Evolutionary conservation across 495 filamentous ascomycete species (phyloP), one percentile per base, ranked within the genome.

Genomic region (Arthonia radiata): DNA sequence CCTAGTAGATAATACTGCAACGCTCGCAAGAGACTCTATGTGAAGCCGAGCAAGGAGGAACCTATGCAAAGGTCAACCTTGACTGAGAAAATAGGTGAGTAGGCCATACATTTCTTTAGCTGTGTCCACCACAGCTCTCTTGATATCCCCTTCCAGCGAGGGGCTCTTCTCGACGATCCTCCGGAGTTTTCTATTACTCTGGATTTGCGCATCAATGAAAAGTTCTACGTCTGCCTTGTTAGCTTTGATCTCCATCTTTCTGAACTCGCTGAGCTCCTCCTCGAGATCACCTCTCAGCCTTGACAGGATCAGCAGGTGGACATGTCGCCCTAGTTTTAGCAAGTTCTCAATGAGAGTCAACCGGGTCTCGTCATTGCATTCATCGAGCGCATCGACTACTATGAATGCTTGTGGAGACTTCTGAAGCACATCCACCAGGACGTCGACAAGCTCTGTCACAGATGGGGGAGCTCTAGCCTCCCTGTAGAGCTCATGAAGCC

Each of bases 21-120:
- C 27, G 22, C 18, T 24, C 3, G 13, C 27, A 4, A 34, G 15
- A 11, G 31, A 29, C 18, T 34, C 31, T 4, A 34, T 11, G 16
- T 34, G 31, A 4, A 34, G 15, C 4, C 18, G 16, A 9, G 27
- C 31, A n/a, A 34, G 27, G 11, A 29, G 19, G 18, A 34, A 33
- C 29, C 29, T 31, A 5, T 28, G n/a, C n/a, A n/a, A n/a, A n/a
- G n/a, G n/a, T n/a, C n/a, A n/a, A n/a, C n/a, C n/a, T n/a, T n/a
- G n/a, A n/a, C n/a, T n/a, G n/a, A n/a, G n/a, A n/a, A n/a, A n/a
- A n/a, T 11, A 15, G 8, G 28, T 13, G 17, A 23, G 19, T 19
- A 30, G 10, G 4, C 11, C 28, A 5, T 25, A 31, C 31, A 33
- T 33, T 8, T 24, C 15, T 13, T 33, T 11, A 13, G 31, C 31